phyloP scores from a whole-genome alignment of 2,329 filamentous ascomycete species.

The Claviceps monticola region DNA sequence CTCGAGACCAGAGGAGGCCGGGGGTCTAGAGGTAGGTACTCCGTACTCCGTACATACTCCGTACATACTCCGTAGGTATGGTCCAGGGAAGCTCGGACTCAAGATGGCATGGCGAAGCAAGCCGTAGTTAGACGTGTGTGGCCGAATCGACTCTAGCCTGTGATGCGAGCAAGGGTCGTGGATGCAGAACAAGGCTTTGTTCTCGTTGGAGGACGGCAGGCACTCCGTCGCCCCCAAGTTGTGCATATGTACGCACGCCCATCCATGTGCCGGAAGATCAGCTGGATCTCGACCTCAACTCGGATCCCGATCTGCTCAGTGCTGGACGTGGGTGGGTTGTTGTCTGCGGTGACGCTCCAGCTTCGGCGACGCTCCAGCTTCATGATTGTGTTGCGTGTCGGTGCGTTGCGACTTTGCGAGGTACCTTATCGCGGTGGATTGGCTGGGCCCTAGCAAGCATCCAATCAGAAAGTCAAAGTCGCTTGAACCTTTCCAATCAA shows the following conservation, averaged over 20 bases:
- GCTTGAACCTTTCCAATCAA: neutral
- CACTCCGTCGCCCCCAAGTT: neutral
- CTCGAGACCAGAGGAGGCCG: slow-evolving; percentile 2
- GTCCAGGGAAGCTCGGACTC: slow-evolving; percentile 3
- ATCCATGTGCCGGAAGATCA: neutral
- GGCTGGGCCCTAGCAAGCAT: neutral
- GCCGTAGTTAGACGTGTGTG: neutral
- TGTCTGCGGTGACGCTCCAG: neutral
- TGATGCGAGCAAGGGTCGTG: neutral
- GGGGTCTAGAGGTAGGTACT: no score
- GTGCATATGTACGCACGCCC: neutral
- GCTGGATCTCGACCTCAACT: neutral
- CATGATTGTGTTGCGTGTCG: neutral
- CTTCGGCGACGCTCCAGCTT: no score
- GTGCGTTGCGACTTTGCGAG: neutral
- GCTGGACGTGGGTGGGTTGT: neutral
- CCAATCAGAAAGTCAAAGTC: neutral
- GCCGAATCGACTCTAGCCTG: neutral
- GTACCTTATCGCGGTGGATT: neutral
- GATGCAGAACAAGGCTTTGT: neutral
- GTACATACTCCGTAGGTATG: no score
- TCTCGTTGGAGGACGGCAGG: neutral
- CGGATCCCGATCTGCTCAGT: neutral
- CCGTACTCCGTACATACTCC: neutral
- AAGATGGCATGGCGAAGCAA: neutral